Evolutionary conservation across 768 basidiomycete species (phyloP).

Genomic region (Rhizopogon rudus): DNA sequence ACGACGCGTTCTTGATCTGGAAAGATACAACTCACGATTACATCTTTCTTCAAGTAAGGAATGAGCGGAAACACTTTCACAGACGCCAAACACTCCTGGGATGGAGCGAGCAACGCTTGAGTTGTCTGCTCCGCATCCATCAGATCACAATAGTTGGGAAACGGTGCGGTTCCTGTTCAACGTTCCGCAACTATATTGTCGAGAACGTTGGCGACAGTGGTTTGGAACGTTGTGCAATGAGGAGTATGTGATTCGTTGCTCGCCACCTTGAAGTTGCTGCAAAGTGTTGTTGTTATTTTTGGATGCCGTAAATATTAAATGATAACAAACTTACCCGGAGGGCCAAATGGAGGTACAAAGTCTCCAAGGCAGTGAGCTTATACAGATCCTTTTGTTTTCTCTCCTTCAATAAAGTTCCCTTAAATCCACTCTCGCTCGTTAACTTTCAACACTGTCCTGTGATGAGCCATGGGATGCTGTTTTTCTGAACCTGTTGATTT

Average conservation of each 20-base stretch:
- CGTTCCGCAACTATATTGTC: too few species aligned
- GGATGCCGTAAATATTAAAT: not conserved
- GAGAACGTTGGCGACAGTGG: too few species aligned
- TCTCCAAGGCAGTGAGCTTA: conserved; percentile 15
- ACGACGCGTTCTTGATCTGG: conserved; percentile 9
- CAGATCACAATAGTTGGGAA: not conserved
- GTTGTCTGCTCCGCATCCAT: conserved; percentile 27
- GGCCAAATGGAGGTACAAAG: conserved; percentile 17
- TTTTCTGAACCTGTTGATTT: conserved; percentile 81
- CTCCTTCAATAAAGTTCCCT: conserved; percentile 19
- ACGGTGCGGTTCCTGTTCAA: not conserved
- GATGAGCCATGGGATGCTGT: conserved; percentile 52
- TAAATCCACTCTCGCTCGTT: conserved; percentile 17
- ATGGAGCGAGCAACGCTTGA: conserved; percentile 45
- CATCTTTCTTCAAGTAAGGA: conserved; percentile 63
- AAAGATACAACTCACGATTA: conserved; percentile 43
- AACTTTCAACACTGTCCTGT: conserved; percentile 27
- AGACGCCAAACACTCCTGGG: conserved; percentile 51
- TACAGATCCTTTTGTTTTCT: conserved; percentile 30
- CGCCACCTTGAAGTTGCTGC: too few species aligned
- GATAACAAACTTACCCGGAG: not conserved
- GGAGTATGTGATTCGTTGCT: too few species aligned
- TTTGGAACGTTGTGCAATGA: too few species aligned
- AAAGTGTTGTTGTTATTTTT: not conserved
- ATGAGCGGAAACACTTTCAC: conserved; percentile 82